Base-by-base conservation (phyloP, 2,329 filamentous ascomycete genomes). In the Lasiodiplodia hormozganensis region DNA sequence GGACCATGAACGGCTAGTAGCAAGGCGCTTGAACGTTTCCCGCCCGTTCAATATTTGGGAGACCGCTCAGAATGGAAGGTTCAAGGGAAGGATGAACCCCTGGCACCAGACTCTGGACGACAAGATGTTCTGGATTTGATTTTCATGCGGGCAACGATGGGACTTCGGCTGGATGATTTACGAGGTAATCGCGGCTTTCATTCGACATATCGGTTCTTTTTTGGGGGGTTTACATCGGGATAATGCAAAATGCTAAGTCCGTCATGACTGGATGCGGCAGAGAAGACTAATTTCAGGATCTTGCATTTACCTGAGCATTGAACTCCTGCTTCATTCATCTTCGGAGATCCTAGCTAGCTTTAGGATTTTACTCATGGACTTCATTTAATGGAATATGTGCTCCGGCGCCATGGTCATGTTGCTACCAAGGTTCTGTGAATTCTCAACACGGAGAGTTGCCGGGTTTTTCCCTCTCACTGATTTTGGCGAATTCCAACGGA, bases 51-150 rank as follows among this genome's bases (percentile, higher is more conserved):
- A 34, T 10, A 51, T 36, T 14, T 47, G 51, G 62, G 62, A 67
- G 4, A 52, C 52, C 3, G 51, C 54, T 21, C 67, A 68, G 40
- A 28, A 36, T 16, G 23, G 40, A 6, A 7, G 36, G 25, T 43
- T 23, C 18, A 49, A 60, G 40, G 18, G 49, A 7, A 28, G 43
- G 12, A n/a, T n/a, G 16, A 58, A 75, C 43, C 75, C 74, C 4
- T 78, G 76, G 75, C 70, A 73, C 51, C 10, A n/a, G 25, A 64
- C 69, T 4, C 21, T 76, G 11, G 69, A 73, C 40, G 53, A 71
- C 11, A 72, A 57, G 16, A 78, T 77, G 73, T 78, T 77, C 62
- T 78, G 69, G 70, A 65, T 71, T 54, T 71, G 52, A 67, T 49
- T 3, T 11, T 3, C 7, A 14, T 14, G 28, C 28, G 4, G 10